Conservation (phyloP, 805 yeast species). For the Candida endomychidarum region DNA sequence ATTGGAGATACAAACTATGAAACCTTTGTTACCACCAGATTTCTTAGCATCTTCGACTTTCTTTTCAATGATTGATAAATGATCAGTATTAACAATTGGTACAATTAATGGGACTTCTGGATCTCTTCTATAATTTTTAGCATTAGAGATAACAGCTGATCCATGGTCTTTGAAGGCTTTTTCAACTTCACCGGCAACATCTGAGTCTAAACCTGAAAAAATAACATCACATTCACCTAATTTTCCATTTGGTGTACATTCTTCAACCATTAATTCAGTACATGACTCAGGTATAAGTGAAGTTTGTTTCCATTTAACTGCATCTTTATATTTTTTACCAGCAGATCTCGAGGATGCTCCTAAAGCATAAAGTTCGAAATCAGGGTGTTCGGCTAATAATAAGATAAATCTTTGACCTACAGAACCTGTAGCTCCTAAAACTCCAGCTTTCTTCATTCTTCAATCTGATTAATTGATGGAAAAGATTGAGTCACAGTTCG, state of each 20-base stretch:
- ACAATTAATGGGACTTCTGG: conserved; percentile 88
- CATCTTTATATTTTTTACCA: conserved; percentile 81
- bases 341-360: conserved; percentile 96
- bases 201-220: conserved; percentile 92
- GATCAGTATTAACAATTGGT: conserved; percentile 93
- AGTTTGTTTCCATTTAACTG: conserved; percentile 94
- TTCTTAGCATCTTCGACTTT: conserved; percentile 57
- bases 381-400: conserved; percentile 82
- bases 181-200: conserved; percentile 91
- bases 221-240: conserved; percentile 92
- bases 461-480: neutral
- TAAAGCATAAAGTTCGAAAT: conserved; percentile 76
- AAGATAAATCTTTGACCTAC: conserved; percentile 96
- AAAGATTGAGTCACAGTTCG: conserved; percentile 4
- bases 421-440: conserved; percentile 96
- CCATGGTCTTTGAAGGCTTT: conserved; percentile 80
- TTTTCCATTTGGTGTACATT: conserved; percentile 67
- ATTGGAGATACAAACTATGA: conserved; percentile 91
- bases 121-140: conserved; percentile 91
- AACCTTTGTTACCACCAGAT: conserved; percentile 64
- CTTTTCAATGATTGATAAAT: conserved; percentile 68
- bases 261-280: conserved; percentile 62
- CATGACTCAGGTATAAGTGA: conserved; percentile 71
- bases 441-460: conserved; percentile 61
- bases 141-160: conserved; percentile 84